Evolutionary conservation across 805 yeast genomes (phyloP), one percentile per base, ranked within the genome.

Genomic region (Isabelozyma pseudorhagii): DNA sequence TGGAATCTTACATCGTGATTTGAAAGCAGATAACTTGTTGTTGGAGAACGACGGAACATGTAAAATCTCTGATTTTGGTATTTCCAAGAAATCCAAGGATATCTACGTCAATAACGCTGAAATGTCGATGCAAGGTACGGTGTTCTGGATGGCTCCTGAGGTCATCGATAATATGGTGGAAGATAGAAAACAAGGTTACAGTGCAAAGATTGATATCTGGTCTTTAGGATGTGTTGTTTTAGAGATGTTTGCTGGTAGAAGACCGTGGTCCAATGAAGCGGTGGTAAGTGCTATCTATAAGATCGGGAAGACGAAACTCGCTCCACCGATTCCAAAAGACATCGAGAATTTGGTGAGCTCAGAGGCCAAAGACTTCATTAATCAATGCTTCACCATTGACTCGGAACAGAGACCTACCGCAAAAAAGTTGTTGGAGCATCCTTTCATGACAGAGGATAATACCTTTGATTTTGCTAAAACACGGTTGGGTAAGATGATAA

Each of bases 121-220:
- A 48, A 89, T 92, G 96, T 92, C 97, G 10, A 90, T 89, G 96
- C 97, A 96, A 68, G 99, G 99, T 21, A 92, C 99, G 0, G 90
- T 96, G 1, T 94, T 92, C 66, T 94, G 99, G 99, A 94, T 94
- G 99, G 99, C 99, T 0, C 99, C 99, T 0, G 99, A 94, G 63
- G 97, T 96, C 55, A 91, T 94, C 46, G 93, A 91, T 63, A 90
- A 89, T 50, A 83, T 83, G 17, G 84, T 82, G 3, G 85, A 83
- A 54, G 81, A 82, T 57, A 80, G 80, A 57, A 84, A 84, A 55
- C 94, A 87, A 63, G 99, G 99, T 0, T 94, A 94, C 65, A 89
- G 96, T 72, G 99, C 99, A 17, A 94, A 94, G 68, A 91, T 94
- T 21, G 99, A 94, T 68, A 92, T 94, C 39, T 94, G 99, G 99